Evolutionary conservation across 2,329 filamentous ascomycete species (phyloP).

Genomic region (Chaetomium sp.): DNA sequence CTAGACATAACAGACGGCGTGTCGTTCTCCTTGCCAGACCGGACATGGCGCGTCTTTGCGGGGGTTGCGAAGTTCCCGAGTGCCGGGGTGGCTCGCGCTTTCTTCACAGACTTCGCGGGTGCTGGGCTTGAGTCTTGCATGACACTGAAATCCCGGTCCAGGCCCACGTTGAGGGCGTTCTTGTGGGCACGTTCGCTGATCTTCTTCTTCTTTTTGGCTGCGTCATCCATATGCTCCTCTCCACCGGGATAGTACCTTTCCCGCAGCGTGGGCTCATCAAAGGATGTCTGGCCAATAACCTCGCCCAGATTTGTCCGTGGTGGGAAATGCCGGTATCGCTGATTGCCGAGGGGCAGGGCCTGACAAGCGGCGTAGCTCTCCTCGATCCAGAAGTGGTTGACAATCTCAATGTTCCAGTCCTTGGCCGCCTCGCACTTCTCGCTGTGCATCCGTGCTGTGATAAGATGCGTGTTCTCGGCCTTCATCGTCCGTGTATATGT

Average conservation of each 20-base stretch:
- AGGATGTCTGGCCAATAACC: conserved; percentile 83
- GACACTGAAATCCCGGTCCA: conserved; percentile 49
- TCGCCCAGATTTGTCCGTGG: conserved; percentile 88
- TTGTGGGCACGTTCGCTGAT: conserved; percentile 54
- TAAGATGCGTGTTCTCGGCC: conserved; percentile 90
- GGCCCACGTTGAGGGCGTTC: conserved; percentile 51
- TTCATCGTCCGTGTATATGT: conserved; percentile 95
- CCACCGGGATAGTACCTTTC: conserved; percentile 71
- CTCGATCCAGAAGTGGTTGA: conserved; percentile 97
- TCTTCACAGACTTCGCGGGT: conserved; percentile 22
- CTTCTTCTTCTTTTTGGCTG: conserved; percentile 53
- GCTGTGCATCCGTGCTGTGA: conserved; percentile 85
- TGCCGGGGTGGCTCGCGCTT: conserved; percentile 27
- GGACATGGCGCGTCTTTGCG: conserved; percentile 49
- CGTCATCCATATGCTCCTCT: conserved; percentile 47
- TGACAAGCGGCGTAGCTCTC: conserved; percentile 93
- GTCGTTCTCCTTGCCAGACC: conserved; percentile 78
- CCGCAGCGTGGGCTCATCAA: conserved; percentile 65
- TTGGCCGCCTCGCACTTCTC: conserved; percentile 91
- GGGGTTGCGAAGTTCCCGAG: conserved; percentile 43
- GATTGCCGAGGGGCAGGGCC: conserved; percentile 69
- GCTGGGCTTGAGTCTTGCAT: conserved; percentile 45
- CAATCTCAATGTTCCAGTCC: conserved; percentile 87
- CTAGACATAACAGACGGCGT: conserved; percentile 70
- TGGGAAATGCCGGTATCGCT: conserved; percentile 84